phyloP scores from a whole-genome alignment of 768 basidiomycete species.

The Boletus patriciae region DNA sequence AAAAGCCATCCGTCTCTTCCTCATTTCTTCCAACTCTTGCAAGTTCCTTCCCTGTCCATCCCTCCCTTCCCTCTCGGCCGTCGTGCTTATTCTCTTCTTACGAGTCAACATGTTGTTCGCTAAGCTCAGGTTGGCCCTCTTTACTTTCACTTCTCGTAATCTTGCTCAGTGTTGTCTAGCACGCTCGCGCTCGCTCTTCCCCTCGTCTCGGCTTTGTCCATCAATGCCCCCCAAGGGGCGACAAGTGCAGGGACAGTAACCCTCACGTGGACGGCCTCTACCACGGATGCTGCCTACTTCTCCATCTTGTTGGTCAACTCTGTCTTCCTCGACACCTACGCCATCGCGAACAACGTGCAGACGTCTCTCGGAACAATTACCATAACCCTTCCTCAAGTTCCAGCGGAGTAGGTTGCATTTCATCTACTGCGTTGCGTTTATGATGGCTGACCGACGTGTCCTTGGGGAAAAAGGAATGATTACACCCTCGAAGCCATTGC shows the following conservation, averaged over 20 bases:
- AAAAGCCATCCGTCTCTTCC: slow-evolving; percentile 12
- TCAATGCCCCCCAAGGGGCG: slow-evolving; percentile 39
- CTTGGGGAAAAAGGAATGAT: slow-evolving; percentile 34
- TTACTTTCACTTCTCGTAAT: too few species aligned
- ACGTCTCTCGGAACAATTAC: slow-evolving; percentile 36
- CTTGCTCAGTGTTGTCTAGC: slow-evolving; percentile 23
- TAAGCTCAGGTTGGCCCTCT: slow-evolving; percentile 43
- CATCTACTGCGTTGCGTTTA: neutral
- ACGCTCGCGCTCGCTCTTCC: slow-evolving; percentile 47
- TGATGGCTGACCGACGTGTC: neutral
- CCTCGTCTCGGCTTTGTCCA: slow-evolving; percentile 43
- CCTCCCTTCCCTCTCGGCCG: slow-evolving; percentile 3
- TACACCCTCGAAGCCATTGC: slow-evolving; percentile 53
- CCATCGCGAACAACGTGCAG: slow-evolving; percentile 55
- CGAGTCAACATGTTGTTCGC: slow-evolving; percentile 54
- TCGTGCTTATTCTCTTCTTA: slow-evolving; percentile 5
- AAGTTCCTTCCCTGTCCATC: slow-evolving; percentile 21
- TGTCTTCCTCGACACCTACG: slow-evolving; percentile 52
- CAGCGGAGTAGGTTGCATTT: slow-evolving; percentile 37
- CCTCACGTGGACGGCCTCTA: slow-evolving; percentile 45
- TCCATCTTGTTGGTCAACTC: slow-evolving; percentile 49
- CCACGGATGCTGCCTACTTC: slow-evolving; percentile 44
- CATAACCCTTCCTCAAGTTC: slow-evolving; percentile 49
- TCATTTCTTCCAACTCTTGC: slow-evolving; percentile 5
- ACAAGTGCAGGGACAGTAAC: slow-evolving; percentile 38